phyloP scores from a whole-genome alignment of 805 yeast species.

The Candida rishiriensis region DNA sequence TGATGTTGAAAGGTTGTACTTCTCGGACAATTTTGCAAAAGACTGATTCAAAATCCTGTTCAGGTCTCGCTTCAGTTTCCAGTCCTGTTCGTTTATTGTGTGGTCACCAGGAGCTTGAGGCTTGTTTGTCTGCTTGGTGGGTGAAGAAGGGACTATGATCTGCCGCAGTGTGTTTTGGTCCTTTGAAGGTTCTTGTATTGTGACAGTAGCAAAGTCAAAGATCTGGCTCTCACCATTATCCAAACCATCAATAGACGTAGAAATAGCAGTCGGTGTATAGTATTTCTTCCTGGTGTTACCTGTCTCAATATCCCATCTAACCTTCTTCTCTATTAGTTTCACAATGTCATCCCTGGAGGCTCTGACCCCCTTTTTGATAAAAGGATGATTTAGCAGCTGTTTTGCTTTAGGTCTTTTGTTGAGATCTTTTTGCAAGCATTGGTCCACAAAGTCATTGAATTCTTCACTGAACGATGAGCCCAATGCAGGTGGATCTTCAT shows the following conservation, averaged over 20 bases:
- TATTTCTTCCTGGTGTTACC: constrained; percentile 24
- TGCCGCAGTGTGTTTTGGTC: constrained; percentile 7
- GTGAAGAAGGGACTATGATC: constrained; percentile 16
- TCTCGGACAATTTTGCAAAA: constrained; percentile 40
- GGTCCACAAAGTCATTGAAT: constrained; percentile 63
- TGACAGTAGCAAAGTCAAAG: constrained; percentile 12
- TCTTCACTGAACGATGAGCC: constrained; percentile 31
- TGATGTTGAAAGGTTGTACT: constrained; percentile 49
- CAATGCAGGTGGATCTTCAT: constrained; percentile 41
- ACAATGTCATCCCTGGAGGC: constrained; percentile 29
- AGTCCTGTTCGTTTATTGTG: constrained; percentile 8
- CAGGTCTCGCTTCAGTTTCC: constrained; percentile 24
- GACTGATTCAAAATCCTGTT: constrained; percentile 37
- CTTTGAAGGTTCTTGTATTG: constrained; percentile 2
- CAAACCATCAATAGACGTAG: not conserved
- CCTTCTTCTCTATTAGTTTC: constrained; percentile 39
- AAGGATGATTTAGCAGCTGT: constrained; percentile 59
- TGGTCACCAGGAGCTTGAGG: not conserved
- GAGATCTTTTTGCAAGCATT: constrained; percentile 72
- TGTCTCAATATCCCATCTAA: constrained; percentile 36
- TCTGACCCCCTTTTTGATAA: constrained; percentile 40
- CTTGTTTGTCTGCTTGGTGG: constrained; percentile 2
- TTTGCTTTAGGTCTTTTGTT: constrained; percentile 59
- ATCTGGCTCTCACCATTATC: not conserved
- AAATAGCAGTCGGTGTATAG: constrained; percentile 31